phyloP scores from a whole-genome alignment of 1,139 yeast species.

The Pichia norvegensis region DNA sequence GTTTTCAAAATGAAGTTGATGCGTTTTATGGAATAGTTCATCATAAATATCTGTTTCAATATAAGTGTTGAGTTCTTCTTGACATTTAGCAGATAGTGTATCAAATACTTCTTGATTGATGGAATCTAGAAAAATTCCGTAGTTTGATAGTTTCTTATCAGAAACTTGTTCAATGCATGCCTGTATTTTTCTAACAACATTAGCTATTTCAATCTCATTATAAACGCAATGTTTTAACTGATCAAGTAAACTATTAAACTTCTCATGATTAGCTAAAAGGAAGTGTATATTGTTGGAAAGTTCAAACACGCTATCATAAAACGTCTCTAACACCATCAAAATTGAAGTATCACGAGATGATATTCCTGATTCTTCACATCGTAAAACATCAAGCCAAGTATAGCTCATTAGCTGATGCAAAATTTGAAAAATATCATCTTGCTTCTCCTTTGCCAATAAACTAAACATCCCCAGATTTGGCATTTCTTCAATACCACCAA shows the following conservation, averaged over 20 bases:
- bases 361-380: constrained; percentile 38
- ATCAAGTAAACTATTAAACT: background rate
- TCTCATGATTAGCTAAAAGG: background rate
- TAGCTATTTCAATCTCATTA: background rate
- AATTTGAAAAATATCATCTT: constrained; percentile 28
- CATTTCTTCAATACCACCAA: constrained; percentile 20
- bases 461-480: constrained; percentile 34
- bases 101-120: background rate
- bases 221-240: background rate
- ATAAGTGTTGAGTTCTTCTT: background rate
- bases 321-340: constrained; percentile 29
- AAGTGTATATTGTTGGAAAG: background rate
- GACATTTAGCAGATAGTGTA: background rate
- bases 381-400: constrained; percentile 51
- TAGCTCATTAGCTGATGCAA: background rate
- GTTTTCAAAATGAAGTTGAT: constrained; percentile 6
- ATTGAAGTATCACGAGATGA: constrained; percentile 2
- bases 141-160: background rate
- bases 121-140: background rate
- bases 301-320: background rate
- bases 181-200: background rate
- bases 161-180: background rate
- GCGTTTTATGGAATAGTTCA: background rate
- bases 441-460: constrained; percentile 37
- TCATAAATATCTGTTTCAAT: background rate